Conservation (phyloP, 2,329 filamentous ascomycete genomes). For the Talaromyces funiculosus region DNA sequence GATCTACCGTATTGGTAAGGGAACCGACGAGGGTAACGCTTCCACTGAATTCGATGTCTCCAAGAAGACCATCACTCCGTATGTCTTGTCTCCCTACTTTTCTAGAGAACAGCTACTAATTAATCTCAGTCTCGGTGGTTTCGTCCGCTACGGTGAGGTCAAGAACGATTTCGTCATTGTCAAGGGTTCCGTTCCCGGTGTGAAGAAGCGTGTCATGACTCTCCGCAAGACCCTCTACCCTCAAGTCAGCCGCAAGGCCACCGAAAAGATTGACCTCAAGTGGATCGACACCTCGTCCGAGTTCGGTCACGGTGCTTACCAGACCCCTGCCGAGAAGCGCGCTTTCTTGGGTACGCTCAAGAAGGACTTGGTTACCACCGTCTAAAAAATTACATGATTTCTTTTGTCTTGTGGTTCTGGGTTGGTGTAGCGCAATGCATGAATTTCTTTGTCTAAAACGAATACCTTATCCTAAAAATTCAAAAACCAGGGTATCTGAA, state of each 20-base stretch:
- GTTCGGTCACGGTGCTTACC: conserved; percentile 99
- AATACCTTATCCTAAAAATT: conserved; percentile 18
- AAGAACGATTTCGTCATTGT: conserved; percentile 99
- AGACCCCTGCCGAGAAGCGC: conserved; percentile 97
- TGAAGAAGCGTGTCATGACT: conserved; percentile 99
- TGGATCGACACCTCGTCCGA: conserved; percentile 99
- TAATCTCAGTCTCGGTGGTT: conserved; percentile 79
- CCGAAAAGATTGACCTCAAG: conserved; percentile 99
- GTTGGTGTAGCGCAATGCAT: conserved; percentile 34
- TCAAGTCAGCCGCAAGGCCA: conserved; percentile 89
- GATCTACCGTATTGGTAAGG: conserved; percentile 98
- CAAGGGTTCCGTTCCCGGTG: conserved; percentile 95
- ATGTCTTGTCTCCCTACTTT: conserved; percentile 48
- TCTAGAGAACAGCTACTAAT: not conserved
- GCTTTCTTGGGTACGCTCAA: conserved; percentile 97
- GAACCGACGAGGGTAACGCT: conserved; percentile 80
- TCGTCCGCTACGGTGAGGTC: conserved; percentile 98
- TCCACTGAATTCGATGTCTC: conserved; percentile 93
- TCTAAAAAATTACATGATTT: conserved; percentile 43
- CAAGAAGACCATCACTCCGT: conserved; percentile 99
- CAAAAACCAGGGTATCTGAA: conserved; percentile 3
- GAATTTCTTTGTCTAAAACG: conserved; percentile 37
- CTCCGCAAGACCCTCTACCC: conserved; percentile 98
- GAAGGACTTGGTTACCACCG: conserved; percentile 72
- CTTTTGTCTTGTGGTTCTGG: conserved; percentile 16